Evolutionary conservation across 2,329 filamentous ascomycete genomes (phyloP).

Genomic region (Clonostachys chloroleuca): DNA sequence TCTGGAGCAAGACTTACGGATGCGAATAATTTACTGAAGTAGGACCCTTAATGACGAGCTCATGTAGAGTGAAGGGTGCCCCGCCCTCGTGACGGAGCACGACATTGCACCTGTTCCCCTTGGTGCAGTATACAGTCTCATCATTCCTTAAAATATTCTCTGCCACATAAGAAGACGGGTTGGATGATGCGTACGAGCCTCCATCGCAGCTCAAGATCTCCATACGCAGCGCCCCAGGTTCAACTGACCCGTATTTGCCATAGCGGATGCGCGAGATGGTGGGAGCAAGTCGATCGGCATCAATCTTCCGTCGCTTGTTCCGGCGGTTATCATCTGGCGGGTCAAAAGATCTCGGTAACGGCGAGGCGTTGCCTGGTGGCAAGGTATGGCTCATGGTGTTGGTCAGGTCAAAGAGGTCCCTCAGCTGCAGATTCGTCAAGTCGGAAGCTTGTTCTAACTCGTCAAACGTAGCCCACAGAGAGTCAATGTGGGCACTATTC

Average conservation of each 20-base stretch:
- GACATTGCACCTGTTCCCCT: slow-evolving; percentile 83
- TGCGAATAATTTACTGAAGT: slow-evolving; percentile 71
- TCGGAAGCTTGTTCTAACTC: slow-evolving; percentile 32
- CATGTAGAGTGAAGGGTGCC: slow-evolving; percentile 77
- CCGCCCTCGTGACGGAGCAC: slow-evolving; percentile 77
- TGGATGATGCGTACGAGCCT: slow-evolving; percentile 53
- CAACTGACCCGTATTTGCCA: slow-evolving; percentile 82
- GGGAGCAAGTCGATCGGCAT: slow-evolving; percentile 51
- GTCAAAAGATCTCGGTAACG: slow-evolving; percentile 27
- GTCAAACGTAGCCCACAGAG: slow-evolving; percentile 20
- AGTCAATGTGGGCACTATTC: slow-evolving; percentile 11
- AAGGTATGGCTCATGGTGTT: slow-evolving; percentile 7
- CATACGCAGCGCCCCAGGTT: slow-evolving; percentile 77
- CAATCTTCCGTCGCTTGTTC: slow-evolving; percentile 66
- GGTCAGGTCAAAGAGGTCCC: slow-evolving; percentile 34
- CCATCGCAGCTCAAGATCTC: slow-evolving; percentile 88
- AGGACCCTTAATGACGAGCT: slow-evolving; percentile 84
- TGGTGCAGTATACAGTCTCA: slow-evolving; percentile 83
- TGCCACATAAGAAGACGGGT: slow-evolving; percentile 59
- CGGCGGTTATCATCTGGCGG: slow-evolving; percentile 44
- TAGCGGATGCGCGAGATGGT: slow-evolving; percentile 64
- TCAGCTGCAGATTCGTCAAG: slow-evolving; percentile 36
- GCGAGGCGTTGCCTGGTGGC: slow-evolving; percentile 17
- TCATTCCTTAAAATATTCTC: slow-evolving; percentile 85
- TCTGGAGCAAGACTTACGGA: slow-evolving; percentile 62